Evolutionary conservation across 1,284 basidiomycete species (phyloP).

Genomic region (Ustilago tritici): DNA sequence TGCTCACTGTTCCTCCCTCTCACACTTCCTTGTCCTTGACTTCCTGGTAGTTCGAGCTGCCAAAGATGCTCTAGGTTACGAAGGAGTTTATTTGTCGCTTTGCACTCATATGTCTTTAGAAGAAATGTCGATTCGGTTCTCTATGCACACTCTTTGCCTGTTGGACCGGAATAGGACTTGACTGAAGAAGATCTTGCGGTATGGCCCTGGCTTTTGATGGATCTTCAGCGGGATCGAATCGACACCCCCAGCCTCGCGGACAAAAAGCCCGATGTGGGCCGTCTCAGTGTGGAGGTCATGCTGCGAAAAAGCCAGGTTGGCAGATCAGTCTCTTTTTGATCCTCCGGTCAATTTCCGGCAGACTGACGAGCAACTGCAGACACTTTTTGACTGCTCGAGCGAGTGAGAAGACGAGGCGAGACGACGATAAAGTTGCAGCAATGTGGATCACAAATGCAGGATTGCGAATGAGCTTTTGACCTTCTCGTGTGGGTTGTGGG

Average conservation of each 20-base stretch:
- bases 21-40: not conserved
- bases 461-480: conserved; percentile 1
- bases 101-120: conserved; percentile 6
- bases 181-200: no score
- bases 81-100: not conserved
- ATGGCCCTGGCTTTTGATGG: not conserved
- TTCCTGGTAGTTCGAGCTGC: conserved; percentile 13
- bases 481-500: not conserved
- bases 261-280: not conserved
- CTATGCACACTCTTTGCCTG: not conserved
- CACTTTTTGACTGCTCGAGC: not conserved
- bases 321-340: not conserved
- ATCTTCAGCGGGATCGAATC: not conserved
- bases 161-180: no score
- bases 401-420: not conserved
- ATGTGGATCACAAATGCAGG: not conserved
- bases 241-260: not conserved
- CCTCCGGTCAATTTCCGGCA: not conserved
- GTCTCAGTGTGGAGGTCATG: conserved; percentile 13
- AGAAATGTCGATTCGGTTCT: conserved; percentile 14
- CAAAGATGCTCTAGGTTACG: not conserved
- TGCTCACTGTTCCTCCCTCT: not conserved
- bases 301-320: not conserved
- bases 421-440: not conserved
- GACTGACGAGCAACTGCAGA: conserved; percentile 3